phyloP scores from a whole-genome alignment of 257 asterid species.

The Apocynum venetum region DNA sequence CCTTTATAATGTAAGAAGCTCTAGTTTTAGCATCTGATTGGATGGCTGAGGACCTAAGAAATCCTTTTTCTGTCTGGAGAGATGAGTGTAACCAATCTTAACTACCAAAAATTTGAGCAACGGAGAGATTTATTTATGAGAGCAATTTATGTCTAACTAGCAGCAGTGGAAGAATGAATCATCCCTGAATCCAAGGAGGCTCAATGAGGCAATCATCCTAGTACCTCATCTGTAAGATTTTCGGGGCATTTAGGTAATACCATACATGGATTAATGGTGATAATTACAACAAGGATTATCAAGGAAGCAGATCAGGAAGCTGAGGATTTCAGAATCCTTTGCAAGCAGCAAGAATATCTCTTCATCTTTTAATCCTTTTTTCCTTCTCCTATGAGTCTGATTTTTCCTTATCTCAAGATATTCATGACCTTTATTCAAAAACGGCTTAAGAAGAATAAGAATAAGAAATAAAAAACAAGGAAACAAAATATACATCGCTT shows the following conservation, averaged over 20 bases:
- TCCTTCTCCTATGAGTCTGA: too few species aligned
- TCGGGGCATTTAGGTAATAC: neutral
- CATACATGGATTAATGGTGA: neutral
- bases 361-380: neutral
- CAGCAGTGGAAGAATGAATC: neutral
- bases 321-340: neutral
- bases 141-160: neutral
- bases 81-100: neutral
- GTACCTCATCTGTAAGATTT: neutral
- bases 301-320: neutral
- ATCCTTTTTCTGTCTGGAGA: neutral
- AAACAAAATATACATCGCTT: neutral
- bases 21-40: neutral
- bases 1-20: neutral
- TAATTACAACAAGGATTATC: neutral
- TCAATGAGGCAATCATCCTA: neutral
- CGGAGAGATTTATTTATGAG: neutral
- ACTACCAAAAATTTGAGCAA: neutral
- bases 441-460: neutral
- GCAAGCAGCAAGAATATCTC: neutral
- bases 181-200: neutral
- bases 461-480: too few species aligned
- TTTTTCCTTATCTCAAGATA: neutral
- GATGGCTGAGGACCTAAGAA: neutral
- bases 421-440: neutral